phyloP scores from a whole-genome alignment of 768 basidiomycete genomes.

The Lactarius pseudohatsudake region DNA sequence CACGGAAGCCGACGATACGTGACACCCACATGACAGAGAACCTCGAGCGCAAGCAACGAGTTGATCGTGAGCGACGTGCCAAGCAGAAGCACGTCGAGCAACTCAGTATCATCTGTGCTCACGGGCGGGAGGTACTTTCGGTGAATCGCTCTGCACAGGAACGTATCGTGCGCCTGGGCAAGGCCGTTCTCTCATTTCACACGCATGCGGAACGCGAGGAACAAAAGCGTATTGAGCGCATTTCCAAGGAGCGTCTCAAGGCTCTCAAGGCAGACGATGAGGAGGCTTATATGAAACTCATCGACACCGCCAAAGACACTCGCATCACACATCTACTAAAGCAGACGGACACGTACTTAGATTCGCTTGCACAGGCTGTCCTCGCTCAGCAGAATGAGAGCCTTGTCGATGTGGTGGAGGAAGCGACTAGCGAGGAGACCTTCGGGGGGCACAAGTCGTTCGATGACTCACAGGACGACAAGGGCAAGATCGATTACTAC shows the following conservation, averaged over 20 bases:
- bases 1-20: slow-evolving; percentile 80
- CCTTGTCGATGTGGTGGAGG: slow-evolving; percentile 47
- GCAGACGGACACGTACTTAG: slow-evolving; percentile 94
- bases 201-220: slow-evolving; percentile 94
- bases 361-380: slow-evolving; percentile 92
- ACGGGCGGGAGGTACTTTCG: slow-evolving; percentile 74
- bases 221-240: slow-evolving; percentile 92
- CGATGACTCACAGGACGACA: slow-evolving; percentile 60
- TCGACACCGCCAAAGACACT: slow-evolving; percentile 98
- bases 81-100: slow-evolving; percentile 98
- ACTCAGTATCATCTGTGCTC: slow-evolving; percentile 78
- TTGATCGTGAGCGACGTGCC: slow-evolving; percentile 88
- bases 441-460: slow-evolving; percentile 79
- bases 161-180: slow-evolving; percentile 62
- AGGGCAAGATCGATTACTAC: slow-evolving; percentile 90
- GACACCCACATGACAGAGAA: slow-evolving; percentile 90
- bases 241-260: slow-evolving; percentile 96
- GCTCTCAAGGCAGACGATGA: slow-evolving; percentile 98
- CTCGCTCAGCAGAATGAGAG: slow-evolving; percentile 83
- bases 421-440: slow-evolving; percentile 79
- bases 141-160: slow-evolving; percentile 59
- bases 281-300: slow-evolving; percentile 98
- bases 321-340: slow-evolving; percentile 94
- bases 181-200: slow-evolving; percentile 82
- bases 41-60: slow-evolving; percentile 86